These are phyloP conservation scores for Gynochthodes officinalis DNA, from an alignment of 257 asterid species.

Conservation along the genomic window DNA sequence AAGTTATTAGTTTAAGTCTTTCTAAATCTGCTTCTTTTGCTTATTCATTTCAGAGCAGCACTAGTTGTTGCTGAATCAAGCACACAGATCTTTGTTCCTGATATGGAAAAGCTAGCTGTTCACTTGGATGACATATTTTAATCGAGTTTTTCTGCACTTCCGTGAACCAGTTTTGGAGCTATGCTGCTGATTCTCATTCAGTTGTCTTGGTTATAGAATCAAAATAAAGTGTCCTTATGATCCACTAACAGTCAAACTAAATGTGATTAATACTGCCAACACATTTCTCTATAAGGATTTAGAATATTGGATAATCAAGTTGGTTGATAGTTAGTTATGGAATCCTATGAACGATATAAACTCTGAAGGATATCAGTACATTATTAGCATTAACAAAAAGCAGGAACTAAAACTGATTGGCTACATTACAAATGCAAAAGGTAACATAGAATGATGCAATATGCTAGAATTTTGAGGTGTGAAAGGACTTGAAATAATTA, in stretches of 20 bases:
- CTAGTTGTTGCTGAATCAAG: constrained; percentile 2
- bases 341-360: not conserved
- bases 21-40: constrained; percentile 10
- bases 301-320: constrained; percentile 20
- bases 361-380: not conserved
- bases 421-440: not conserved
- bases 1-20: constrained; percentile 12
- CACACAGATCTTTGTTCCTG: constrained; percentile 20
- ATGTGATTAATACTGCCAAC: constrained; percentile 2
- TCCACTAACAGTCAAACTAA: not conserved
- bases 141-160: constrained; percentile 11
- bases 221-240: constrained; percentile 10
- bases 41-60: constrained; percentile 14
- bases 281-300: constrained; percentile 5
- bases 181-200: constrained; percentile 23
- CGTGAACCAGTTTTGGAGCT: constrained; percentile 31
- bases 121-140: constrained; percentile 18
- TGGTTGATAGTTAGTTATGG: not conserved
- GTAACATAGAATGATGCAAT: not conserved
- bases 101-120: constrained; percentile 3
- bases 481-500: constrained; percentile 27
- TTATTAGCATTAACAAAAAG: not conserved
- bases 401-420: not conserved
- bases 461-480: constrained; percentile 13
- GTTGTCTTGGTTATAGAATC: constrained; percentile 24